phyloP scores from a whole-genome alignment of 1,284 basidiomycete species.

The Irpex sp. region DNA sequence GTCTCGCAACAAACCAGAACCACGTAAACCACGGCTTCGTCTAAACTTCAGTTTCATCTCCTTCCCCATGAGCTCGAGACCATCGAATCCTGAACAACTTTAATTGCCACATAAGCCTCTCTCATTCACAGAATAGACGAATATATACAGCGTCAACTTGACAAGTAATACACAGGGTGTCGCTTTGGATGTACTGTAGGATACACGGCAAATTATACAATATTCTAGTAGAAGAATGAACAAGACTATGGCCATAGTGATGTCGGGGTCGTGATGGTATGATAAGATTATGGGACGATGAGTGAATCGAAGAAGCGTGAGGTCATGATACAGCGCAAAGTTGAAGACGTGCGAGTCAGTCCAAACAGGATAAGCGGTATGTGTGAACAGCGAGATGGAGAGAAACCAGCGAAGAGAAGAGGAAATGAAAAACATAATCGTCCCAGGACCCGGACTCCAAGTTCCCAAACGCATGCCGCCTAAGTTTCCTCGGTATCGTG shows the following conservation, averaged over 20 bases:
- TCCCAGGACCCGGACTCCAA: no score
- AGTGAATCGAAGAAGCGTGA: not conserved
- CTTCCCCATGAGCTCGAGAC: no score
- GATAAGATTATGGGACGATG: not conserved
- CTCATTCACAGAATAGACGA: not conserved
- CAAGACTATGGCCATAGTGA: not conserved
- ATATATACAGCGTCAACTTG: not conserved
- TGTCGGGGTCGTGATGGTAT: not conserved
- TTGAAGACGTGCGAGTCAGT: not conserved
- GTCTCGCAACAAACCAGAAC: no score
- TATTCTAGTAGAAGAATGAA: not conserved
- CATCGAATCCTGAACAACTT: no score
- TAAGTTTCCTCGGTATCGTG: conserved; percentile 1
- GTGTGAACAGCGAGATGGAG: not conserved
- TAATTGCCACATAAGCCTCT: not conserved
- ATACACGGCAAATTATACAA: not conserved
- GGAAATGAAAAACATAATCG: not conserved
- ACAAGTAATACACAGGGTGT: not conserved
- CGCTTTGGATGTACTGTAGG: not conserved
- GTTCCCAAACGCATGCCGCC: no score
- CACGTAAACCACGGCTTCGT: no score
- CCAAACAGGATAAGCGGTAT: not conserved
- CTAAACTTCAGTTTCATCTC: no score
- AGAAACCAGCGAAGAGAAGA: not conserved
- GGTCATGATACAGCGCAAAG: not conserved